Base-by-base conservation (phyloP, 495 filamentous ascomycete species). In the Daldinia caldariorum region DNA sequence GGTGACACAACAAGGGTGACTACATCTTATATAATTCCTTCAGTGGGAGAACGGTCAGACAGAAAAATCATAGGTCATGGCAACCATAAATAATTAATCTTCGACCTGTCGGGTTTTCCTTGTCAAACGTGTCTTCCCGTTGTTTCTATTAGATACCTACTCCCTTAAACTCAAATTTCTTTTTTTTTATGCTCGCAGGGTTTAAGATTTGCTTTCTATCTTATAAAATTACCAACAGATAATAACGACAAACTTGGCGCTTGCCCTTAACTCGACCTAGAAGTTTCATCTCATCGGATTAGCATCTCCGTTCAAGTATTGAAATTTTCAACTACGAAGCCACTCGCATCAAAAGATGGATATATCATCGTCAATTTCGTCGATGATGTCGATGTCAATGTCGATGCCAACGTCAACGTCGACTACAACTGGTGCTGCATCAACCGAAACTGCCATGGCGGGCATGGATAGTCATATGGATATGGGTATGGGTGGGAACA, bases 371-470 rank as follows among this genome's bases (percentile, higher is more conserved):
- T 10, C 34, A 35, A 35, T 35, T 1, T 35, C 34, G 9, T 35
- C 34, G 5, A 35, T 35, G 10, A 58, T 58, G 55, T 29, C 55
- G 35, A 58, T 18, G 26, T 29, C n/a, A n/a, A 18, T 16, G n/a
- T 29, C 56, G 5, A 41, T 31, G 16, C 14, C 56, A 6, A 41
- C 16, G 16, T 12, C 26, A 2, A 66, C 61, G 13, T 6, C 60
- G 0, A 60, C 67, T 3, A 16, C 26, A 13, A 43, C 56, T 29
- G 56, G 60, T 9, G 31, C 67, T 18, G 77, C 82, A 12, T 78
- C 74, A 38, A 76, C 79, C 34, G 57, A 62, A 9, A 78, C 63
- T 14, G 63, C 70, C 58, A 39, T 72, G 61, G 73, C 12, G 32
- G 34, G 20, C 9, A 35, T 35, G 34, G 34, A 35, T 5, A 74